phyloP scores from a whole-genome alignment of 2,329 filamentous ascomycete species.

The Metarhizium album region DNA sequence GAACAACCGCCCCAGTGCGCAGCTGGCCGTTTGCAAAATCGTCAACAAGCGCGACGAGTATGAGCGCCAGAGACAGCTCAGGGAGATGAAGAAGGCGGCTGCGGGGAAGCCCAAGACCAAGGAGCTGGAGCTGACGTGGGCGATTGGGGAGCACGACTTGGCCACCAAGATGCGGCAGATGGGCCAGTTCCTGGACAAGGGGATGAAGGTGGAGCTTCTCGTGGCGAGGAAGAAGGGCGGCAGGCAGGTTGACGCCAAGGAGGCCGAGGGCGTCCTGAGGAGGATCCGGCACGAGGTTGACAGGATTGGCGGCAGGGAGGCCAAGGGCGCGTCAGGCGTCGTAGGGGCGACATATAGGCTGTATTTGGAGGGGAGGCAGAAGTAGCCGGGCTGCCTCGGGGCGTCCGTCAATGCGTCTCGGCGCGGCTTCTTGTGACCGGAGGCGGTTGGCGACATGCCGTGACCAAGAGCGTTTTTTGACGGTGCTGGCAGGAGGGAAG shows the following conservation, averaged over 20 bases:
- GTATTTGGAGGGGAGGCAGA: conserved; percentile 26
- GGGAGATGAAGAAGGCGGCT: conserved; percentile 33
- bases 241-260: conserved; percentile 45
- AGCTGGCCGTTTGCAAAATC: conserved; percentile 59
- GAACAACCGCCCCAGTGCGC: conserved; percentile 9
- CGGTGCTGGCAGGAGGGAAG: no score
- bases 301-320: conserved; percentile 30
- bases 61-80: conserved; percentile 29
- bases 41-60: conserved; percentile 45
- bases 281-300: conserved; percentile 25
- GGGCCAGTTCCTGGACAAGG: conserved; percentile 59
- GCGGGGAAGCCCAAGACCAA: conserved; percentile 42
- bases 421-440: no score
- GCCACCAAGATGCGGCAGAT: conserved; percentile 59
- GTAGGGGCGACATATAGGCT: conserved; percentile 32
- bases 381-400: neutral
- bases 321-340: conserved; percentile 32
- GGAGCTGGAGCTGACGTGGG: conserved; percentile 85
- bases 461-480: no score
- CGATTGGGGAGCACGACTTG: conserved; percentile 67
- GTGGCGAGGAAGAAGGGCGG: conserved; percentile 56
- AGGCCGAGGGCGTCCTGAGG: conserved; percentile 47
- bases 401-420: no score
- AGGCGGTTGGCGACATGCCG: no score
- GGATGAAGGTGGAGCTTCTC: conserved; percentile 63